phyloP scores from a whole-genome alignment of 371 early-diverging fungal genomes.

The Rhizopus stolonifer region DNA sequence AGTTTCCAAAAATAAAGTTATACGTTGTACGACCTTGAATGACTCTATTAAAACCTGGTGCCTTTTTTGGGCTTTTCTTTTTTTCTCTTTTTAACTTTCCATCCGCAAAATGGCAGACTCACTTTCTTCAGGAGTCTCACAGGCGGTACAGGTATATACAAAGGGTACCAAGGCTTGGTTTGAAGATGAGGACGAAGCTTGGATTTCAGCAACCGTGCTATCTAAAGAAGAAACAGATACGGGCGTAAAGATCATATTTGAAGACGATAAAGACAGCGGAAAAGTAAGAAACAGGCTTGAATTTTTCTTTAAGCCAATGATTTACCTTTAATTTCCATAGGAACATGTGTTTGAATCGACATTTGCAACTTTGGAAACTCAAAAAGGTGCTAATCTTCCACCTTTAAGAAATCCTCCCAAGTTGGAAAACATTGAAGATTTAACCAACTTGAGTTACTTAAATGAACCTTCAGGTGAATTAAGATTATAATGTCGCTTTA shows the following conservation, averaged over 20 bases:
- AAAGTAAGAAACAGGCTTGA: too few species aligned
- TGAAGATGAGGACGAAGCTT: constrained; percentile 83
- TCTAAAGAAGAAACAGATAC: constrained; percentile 57
- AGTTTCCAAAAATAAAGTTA: too few species aligned
- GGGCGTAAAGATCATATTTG: constrained; percentile 62
- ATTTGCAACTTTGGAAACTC: constrained; percentile 61
- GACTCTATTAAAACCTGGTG: not conserved
- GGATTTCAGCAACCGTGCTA: constrained; percentile 73
- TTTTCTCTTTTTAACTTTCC: not conserved
- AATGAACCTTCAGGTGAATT: constrained; percentile 84
- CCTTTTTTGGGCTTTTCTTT: not conserved
- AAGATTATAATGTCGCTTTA: not conserved
- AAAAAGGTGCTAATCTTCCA: constrained; percentile 71
- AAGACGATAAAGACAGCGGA: constrained; percentile 65
- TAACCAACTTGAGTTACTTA: constrained; percentile 87
- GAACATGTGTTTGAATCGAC: constrained; percentile 74
- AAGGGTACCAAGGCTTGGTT: constrained; percentile 88
- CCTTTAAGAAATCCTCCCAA: constrained; percentile 89
- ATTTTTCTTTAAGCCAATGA: too few species aligned
- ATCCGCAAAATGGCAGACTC: constrained; percentile 13
- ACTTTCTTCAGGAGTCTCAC: constrained; percentile 39
- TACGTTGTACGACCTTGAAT: not conserved
- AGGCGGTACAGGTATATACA: constrained; percentile 62
- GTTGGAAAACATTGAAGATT: constrained; percentile 88
- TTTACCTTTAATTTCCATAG: constrained; percentile 35